phyloP scores from a whole-genome alignment of 2,329 filamentous ascomycete species.

The Neofusicoccum ribis region DNA sequence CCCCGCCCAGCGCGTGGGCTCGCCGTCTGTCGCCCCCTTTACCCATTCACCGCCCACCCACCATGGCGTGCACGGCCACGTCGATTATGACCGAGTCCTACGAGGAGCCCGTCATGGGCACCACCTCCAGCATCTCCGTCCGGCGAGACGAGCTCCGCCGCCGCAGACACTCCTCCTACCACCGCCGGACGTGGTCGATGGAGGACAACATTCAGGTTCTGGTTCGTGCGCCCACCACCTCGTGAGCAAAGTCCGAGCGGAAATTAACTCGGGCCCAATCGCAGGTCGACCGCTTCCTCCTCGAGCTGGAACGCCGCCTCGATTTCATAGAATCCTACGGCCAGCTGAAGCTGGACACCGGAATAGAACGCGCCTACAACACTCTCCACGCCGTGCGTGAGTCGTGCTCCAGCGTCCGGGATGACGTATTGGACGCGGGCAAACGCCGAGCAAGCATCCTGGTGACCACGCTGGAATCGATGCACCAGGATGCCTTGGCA shows the following conservation, averaged over 20 bases:
- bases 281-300: constrained; percentile 76
- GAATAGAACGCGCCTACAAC: constrained; percentile 79
- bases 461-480: constrained; percentile 85
- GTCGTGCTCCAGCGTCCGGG: constrained; percentile 85
- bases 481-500: constrained; percentile 82
- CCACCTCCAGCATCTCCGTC: constrained; percentile 38
- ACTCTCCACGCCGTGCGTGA: constrained; percentile 85
- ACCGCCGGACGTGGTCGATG: constrained; percentile 44
- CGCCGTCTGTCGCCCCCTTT: neutral
- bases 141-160: constrained; percentile 36
- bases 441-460: constrained; percentile 81
- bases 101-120: constrained; percentile 46
- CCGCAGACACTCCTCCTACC: constrained; percentile 50
- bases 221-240: constrained; percentile 28
- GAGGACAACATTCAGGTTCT: constrained; percentile 52
- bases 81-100: constrained; percentile 33
- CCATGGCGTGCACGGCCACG: constrained; percentile 30
- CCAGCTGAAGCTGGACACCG: constrained; percentile 78
- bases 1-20: neutral
- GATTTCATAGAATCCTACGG: constrained; percentile 88
- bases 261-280: constrained; percentile 25
- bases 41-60: neutral
- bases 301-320: constrained; percentile 81
- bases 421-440: constrained; percentile 84
- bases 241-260: constrained; percentile 12